Evolutionary conservation across 805 yeast genomes (phyloP).

Genomic region (Cyberlindnera xishuangbannaensis): DNA sequence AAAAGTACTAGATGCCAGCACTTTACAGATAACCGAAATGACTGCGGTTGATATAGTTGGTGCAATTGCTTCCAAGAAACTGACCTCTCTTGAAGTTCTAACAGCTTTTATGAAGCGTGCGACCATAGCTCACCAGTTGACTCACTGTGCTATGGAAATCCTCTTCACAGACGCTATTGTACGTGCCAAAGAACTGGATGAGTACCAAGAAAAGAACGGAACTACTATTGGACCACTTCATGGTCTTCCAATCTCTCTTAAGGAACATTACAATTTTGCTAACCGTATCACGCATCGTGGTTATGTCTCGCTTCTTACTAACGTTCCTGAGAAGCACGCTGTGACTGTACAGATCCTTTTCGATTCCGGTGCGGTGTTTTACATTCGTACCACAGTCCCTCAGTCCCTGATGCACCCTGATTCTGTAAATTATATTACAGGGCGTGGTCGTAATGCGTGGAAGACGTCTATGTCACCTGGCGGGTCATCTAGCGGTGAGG

Average conservation of each 20-base stretch:
- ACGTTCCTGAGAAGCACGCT: constrained; percentile 33
- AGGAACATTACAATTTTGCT: constrained; percentile 53
- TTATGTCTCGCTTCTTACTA: constrained; percentile 37
- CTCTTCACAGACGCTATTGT: constrained; percentile 56
- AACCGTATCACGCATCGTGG: constrained; percentile 53
- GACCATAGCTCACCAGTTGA: constrained; percentile 50
- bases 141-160: constrained; percentile 53
- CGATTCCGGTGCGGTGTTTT: constrained; percentile 43
- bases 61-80: constrained; percentile 17
- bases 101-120: constrained; percentile 49
- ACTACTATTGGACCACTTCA: constrained; percentile 58
- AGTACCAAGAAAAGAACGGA: constrained; percentile 42
- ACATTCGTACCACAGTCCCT: constrained; percentile 61
- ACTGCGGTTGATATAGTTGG: constrained; percentile 11
- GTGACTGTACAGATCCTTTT: constrained; percentile 35
- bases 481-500: constrained; percentile 71
- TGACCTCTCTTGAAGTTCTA: constrained; percentile 39
- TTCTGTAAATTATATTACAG: constrained; percentile 51
- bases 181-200: constrained; percentile 53
- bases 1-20: constrained; percentile 17
- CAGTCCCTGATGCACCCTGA: constrained; percentile 65
- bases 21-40: constrained; percentile 12
- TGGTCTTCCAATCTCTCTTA: constrained; percentile 62
- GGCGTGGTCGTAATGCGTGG: constrained; percentile 51
- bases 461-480: constrained; percentile 58